These are phyloP conservation scores for Hirsutella minnesotensis DNA, from an alignment of 2,329 filamentous ascomycete genomes.

Conservation along the genomic window DNA sequence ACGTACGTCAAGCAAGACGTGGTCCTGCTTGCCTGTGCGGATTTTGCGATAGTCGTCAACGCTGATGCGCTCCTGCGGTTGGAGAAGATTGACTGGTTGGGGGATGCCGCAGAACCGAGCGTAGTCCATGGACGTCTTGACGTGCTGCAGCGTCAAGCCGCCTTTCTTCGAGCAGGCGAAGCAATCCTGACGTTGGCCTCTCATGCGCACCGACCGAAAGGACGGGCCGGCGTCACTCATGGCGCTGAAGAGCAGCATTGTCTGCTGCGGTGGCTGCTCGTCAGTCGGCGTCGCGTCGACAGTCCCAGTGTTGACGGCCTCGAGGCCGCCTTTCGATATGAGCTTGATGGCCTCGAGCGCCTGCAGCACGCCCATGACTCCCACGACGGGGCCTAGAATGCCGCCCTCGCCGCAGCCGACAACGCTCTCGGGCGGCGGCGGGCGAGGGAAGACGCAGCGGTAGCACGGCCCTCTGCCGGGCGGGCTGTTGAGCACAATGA, in stretches of 20 bases:
- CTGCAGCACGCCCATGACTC: slow-evolving; percentile 85
- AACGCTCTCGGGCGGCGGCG: slow-evolving; percentile 73
- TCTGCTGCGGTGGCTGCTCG: slow-evolving; percentile 13
- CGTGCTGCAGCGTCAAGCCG: slow-evolving; percentile 45
- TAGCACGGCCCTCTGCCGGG: slow-evolving; percentile 75
- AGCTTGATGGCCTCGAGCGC: slow-evolving; percentile 82
- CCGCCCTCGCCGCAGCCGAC: slow-evolving; percentile 86
- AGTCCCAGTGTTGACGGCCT: slow-evolving; percentile 11
- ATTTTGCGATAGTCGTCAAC: slow-evolving; percentile 42
- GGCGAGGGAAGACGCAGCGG: slow-evolving; percentile 80
- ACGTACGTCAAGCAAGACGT: slow-evolving; percentile 69
- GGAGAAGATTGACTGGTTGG: slow-evolving; percentile 42
- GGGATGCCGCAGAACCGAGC: slow-evolving; percentile 69
- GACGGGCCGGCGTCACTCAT: slow-evolving; percentile 19
- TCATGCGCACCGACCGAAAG: slow-evolving; percentile 68
- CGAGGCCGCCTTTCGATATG: slow-evolving; percentile 31
- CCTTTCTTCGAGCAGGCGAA: slow-evolving; percentile 59
- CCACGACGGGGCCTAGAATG: slow-evolving; percentile 84
- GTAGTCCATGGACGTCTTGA: slow-evolving; percentile 64
- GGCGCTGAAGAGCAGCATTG: slow-evolving; percentile 37
- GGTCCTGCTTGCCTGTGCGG: slow-evolving; percentile 14
- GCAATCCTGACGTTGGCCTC: slow-evolving; percentile 57
- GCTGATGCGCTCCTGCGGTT: slow-evolving; percentile 54
- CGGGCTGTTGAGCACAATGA: slow-evolving; percentile 79
- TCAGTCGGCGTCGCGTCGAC: neutral